phyloP scores from a whole-genome alignment of 2,329 filamentous ascomycete species.

The Pleomassaria siparia region DNA sequence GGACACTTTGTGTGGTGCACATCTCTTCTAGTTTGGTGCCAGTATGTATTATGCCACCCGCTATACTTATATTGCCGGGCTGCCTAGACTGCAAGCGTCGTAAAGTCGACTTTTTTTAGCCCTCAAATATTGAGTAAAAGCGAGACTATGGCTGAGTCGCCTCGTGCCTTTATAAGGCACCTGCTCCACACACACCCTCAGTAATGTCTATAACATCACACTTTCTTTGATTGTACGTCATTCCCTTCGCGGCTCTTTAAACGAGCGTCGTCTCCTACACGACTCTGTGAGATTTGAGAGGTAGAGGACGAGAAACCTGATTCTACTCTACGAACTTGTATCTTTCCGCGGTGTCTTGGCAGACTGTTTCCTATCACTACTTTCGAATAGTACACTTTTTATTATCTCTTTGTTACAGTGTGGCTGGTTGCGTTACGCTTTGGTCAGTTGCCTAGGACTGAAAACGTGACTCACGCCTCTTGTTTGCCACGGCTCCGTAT shows the following conservation, averaged over 20 bases:
- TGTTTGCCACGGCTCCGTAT: neutral
- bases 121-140: constrained; percentile 5
- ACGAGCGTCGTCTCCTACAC: too few species aligned
- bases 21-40: constrained; percentile 11
- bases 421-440: neutral
- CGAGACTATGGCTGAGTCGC: neutral
- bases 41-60: constrained; percentile 5
- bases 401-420: neutral
- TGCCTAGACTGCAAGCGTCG: neutral
- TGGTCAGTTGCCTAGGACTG: neutral
- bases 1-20: constrained; percentile 10
- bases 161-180: neutral
- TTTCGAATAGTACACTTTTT: too few species aligned
- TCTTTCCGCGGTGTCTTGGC: too few species aligned
- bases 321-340: too few species aligned
- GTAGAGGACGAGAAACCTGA: too few species aligned
- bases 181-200: neutral
- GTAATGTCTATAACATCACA: neutral
- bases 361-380: too few species aligned
- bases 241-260: neutral
- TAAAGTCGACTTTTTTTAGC: neutral
- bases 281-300: too few species aligned
- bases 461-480: constrained; percentile 3
- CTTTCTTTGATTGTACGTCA: neutral
- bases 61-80: neutral